Conservation (phyloP, 345 rosid species). For the Jatropha curcas region DNA sequence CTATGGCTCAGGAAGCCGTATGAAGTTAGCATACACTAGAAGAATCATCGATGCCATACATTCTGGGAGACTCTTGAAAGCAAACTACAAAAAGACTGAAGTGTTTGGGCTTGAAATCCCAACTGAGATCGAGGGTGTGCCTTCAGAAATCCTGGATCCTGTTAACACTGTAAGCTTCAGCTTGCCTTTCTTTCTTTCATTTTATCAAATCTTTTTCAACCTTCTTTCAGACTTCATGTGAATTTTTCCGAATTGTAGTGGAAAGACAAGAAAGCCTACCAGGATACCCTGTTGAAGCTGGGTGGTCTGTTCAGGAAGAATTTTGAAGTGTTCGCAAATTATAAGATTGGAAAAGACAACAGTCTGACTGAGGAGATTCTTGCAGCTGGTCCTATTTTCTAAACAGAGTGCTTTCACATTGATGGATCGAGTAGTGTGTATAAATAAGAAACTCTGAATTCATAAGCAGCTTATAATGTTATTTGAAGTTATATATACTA, state of each 20-base stretch:
- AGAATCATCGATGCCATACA: constrained; percentile 34
- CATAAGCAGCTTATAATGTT: not conserved
- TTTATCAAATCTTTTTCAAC: not conserved
- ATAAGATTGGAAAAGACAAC: constrained; percentile 75
- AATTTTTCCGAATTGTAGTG: constrained; percentile 48
- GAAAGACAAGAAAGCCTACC: constrained; percentile 77
- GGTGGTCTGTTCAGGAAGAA: constrained; percentile 84
- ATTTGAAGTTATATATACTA: not conserved
- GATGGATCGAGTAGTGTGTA: not conserved
- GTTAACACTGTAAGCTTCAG: constrained; percentile 63
- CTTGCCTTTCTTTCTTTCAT: not conserved
- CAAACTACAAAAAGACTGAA: constrained; percentile 42
- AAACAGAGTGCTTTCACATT: constrained; percentile 6
- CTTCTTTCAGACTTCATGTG: not conserved
- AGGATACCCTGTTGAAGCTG: constrained; percentile 69
- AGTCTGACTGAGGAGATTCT: constrained; percentile 79
- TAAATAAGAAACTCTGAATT: not conserved
- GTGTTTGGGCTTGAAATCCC: constrained; percentile 91
- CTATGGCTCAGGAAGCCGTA: constrained; percentile 40
- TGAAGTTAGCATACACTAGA: constrained; percentile 36
- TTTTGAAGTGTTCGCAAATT: constrained; percentile 66
- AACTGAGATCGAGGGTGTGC: constrained; percentile 72
- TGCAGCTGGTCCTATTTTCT: constrained; percentile 81
- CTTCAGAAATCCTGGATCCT: constrained; percentile 81
- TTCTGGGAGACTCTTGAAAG: constrained; percentile 27